A percentile compares a stretch with the other conserved stretches of the same genome.
Conservation (phyloP, 1,284 basidiomycete species). For the Pholiota adiposa region DNA sequence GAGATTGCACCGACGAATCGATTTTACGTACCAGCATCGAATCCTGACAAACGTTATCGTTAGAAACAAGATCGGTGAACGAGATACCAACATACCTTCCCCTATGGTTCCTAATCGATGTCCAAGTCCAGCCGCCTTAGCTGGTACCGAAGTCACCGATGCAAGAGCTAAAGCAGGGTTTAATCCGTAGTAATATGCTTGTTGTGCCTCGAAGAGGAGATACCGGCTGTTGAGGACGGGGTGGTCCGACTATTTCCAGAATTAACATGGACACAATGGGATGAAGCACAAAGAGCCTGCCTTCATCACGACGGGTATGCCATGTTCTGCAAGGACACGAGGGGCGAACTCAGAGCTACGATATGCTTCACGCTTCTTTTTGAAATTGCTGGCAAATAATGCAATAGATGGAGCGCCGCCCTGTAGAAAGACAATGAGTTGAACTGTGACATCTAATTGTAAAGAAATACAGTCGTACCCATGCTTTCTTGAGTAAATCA, state of each 20-base stretch:
- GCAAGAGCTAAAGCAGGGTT: constrained; percentile 52
- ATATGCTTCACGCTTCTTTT: constrained; percentile 75
- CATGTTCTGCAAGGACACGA: constrained; percentile 63
- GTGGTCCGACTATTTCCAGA: constrained; percentile 50
- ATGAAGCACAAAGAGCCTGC: constrained; percentile 28
- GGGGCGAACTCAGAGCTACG: constrained; percentile 74
- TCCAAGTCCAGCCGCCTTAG: constrained; percentile 64
- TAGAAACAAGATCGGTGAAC: background rate
- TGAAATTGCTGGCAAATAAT: constrained; percentile 56
- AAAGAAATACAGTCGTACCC: constrained; percentile 42
- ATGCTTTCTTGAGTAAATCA: constrained; percentile 59
- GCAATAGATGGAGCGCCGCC: constrained; percentile 55
- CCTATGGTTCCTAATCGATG: constrained; percentile 73
- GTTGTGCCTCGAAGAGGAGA: constrained; percentile 76
- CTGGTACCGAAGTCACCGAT: constrained; percentile 71
- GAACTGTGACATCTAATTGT: background rate
- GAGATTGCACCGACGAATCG: too few species aligned
- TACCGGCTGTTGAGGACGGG: constrained; percentile 68
- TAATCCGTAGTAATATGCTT: constrained; percentile 70
- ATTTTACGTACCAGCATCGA: constrained; percentile 42
- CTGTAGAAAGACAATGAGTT: too few species aligned
- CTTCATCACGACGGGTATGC: constrained; percentile 67
- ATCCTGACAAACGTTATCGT: constrained; percentile 39
- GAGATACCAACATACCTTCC: constrained; percentile 26
- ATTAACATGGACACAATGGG: too few species aligned